Conservation (phyloP, 176 grass and related monocot genomes). For the Juncus inflexus region DNA sequence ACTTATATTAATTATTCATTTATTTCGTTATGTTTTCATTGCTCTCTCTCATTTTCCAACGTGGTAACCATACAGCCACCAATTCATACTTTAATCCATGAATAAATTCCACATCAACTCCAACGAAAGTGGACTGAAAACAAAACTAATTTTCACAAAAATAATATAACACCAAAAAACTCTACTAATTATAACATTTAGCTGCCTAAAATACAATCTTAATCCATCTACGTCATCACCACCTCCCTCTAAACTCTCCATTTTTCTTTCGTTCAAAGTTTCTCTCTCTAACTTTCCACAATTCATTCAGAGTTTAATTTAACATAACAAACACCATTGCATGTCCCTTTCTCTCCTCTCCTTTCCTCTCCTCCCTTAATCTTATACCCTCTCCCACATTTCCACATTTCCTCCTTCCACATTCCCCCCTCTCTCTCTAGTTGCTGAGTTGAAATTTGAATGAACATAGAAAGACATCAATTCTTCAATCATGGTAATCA, state of each 20-base stretch:
- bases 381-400: not conserved
- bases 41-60: too few species aligned
- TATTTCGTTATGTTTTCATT: too few species aligned
- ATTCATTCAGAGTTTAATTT: constrained; percentile 13
- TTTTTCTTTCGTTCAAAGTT: not conserved
- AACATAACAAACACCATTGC: constrained; percentile 36
- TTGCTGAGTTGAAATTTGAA: constrained; percentile 21
- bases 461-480: constrained; percentile 23
- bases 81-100: constrained; percentile 17
- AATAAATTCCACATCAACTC: constrained; percentile 1
- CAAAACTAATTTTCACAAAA: too few species aligned
- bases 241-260: constrained; percentile 14
- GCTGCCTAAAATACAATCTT: not conserved
- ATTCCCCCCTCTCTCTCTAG: constrained; percentile 9
- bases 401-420: constrained; percentile 13
- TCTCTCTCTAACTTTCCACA: constrained; percentile 26
- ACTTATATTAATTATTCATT: too few species aligned
- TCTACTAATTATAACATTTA: constrained; percentile 5
- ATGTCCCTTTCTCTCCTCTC: constrained; percentile 43
- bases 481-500: constrained; percentile 24
- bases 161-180: too few species aligned
- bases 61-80: constrained; percentile 13
- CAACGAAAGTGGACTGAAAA: not conserved
- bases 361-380: constrained; percentile 16
- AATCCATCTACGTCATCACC: constrained; percentile 12